Evolutionary conservation across 495 filamentous ascomycete genomes (phyloP), one percentile per base, ranked within the genome.

Genomic region (Pseudoneurospora amorphoporcata): DNA sequence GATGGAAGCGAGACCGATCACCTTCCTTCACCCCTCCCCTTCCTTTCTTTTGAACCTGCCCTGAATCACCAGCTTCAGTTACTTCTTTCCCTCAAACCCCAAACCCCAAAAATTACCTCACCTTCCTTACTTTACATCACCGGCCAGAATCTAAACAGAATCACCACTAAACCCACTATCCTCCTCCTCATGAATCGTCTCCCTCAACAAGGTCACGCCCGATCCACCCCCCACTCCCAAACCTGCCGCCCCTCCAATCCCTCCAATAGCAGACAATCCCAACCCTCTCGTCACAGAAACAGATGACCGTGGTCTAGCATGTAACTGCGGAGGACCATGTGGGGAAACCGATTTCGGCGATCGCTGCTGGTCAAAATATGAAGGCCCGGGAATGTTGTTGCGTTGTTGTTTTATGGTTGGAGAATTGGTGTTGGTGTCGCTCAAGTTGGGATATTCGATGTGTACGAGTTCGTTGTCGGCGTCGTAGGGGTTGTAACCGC

Each of bases 181-280:
- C 42, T 75, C 89, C 76, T 92, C 91, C 79, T 92, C 90, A 68
- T 91, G 78, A 19, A 92, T 92, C 0, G 88, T 91, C 69, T 87
- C 84, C 32, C 83, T 81, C 19, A 90, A 76, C 32, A 89, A 76
- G 0, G 83, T 83, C 69, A 75, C 83, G 69, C 74, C 79, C 72
- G 76, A 76, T n/a, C 41, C 75, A 72, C 43, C 37, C 71, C 37
- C 68, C 75, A 47, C 37, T 17, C 17, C 42, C 42, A 45, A 45
- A 8, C 42, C 42, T 12, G 39, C 12, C 39, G 39, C 1, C 8
- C 42, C 45, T 8, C 39, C 39, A 40, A 53, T 10, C 7, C 43
- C 17, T 7, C 43, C 43, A 45, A 42, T 42, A 42, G 41, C 41
- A 42, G 41, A 42, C n/a, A 45, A 19, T 8, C 42, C 45, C 19